Conservation (phyloP, 352 stramenopile species). For the Thraustotheca clavata region DNA sequence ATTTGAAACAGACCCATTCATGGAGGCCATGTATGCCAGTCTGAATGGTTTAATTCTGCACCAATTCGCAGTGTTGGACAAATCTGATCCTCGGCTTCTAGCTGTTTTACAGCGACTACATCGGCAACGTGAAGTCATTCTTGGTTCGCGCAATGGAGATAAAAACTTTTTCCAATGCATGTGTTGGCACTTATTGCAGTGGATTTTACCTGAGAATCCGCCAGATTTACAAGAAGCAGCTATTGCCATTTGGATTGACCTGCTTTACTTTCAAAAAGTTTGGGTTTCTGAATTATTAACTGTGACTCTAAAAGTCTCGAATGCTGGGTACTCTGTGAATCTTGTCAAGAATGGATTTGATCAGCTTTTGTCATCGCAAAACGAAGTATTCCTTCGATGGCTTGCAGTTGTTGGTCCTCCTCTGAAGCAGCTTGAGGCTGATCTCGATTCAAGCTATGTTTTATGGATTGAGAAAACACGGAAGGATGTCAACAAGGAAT, state of each 20-base stretch:
- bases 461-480: slow-evolving; percentile 41
- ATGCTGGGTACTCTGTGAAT: slow-evolving; percentile 53
- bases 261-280: slow-evolving; percentile 47
- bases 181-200: slow-evolving; percentile 49
- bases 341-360: slow-evolving; percentile 77
- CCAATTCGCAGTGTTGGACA: slow-evolving; percentile 41
- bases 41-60: slow-evolving; percentile 58
- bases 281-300: slow-evolving; percentile 50
- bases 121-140: slow-evolving; percentile 43
- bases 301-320: slow-evolving; percentile 44
- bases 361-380: slow-evolving; percentile 34
- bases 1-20: slow-evolving; percentile 38
- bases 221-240: slow-evolving; percentile 38
- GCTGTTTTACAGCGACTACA: slow-evolving; percentile 52
- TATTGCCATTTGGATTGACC: slow-evolving; percentile 52
- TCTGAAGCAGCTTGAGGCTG: slow-evolving; percentile 53
- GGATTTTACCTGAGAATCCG: slow-evolving; percentile 32
- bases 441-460: slow-evolving; percentile 52
- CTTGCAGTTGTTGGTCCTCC: slow-evolving; percentile 56
- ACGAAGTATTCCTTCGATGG: slow-evolving; percentile 42
- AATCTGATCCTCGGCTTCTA: slow-evolving; percentile 40
- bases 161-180: slow-evolving; percentile 57
- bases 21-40: slow-evolving; percentile 39
- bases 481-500: slow-evolving; percentile 45
- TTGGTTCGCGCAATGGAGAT: slow-evolving; percentile 43